Evolutionary conservation across 2,329 filamentous ascomycete genomes (phyloP).

Genomic region (Lecanicillium sp.): DNA sequence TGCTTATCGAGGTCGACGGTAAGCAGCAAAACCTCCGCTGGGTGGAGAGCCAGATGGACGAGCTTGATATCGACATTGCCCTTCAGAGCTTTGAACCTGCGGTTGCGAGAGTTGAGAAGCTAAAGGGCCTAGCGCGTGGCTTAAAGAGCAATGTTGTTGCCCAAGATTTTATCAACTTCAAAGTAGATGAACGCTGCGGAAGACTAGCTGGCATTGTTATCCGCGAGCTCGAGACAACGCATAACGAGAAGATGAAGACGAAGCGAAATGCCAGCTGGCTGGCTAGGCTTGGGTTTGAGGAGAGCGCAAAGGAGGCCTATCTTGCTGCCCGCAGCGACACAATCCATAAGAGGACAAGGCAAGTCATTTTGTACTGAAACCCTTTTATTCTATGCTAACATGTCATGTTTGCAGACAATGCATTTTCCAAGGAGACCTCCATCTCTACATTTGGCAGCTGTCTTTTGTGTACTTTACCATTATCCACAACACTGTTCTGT

Average conservation of each 20-base stretch:
- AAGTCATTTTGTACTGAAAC: slow-evolving; percentile 19
- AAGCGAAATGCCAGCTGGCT: slow-evolving; percentile 79
- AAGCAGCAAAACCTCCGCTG: slow-evolving; percentile 93
- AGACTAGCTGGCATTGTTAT: slow-evolving; percentile 70
- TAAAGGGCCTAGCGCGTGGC: slow-evolving; percentile 69
- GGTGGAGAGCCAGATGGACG: slow-evolving; percentile 92
- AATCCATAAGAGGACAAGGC: slow-evolving; percentile 79
- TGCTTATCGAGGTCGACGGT: slow-evolving; percentile 91
- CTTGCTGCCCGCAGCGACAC: slow-evolving; percentile 68
- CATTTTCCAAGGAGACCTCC: slow-evolving; percentile 88
- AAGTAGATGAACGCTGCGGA: slow-evolving; percentile 76
- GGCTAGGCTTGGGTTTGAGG: slow-evolving; percentile 79
- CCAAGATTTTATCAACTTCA: slow-evolving; percentile 86
- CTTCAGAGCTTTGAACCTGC: slow-evolving; percentile 82
- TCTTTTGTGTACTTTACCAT: slow-evolving; percentile 94
- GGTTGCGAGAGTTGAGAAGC: slow-evolving; percentile 74
- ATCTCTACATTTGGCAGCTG: slow-evolving; percentile 88
- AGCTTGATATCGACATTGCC: slow-evolving; percentile 91
- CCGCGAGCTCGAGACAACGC: slow-evolving; percentile 67
- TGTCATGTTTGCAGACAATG: slow-evolving; percentile 62
- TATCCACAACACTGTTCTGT: slow-evolving; percentile 85
- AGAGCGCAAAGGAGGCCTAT: slow-evolving; percentile 80
- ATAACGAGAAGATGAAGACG: slow-evolving; percentile 68
- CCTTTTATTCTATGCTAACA: slow-evolving; percentile 2
- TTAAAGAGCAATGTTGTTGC: slow-evolving; percentile 81